These are phyloP conservation scores for Petrea volubilis DNA, from an alignment of 257 asterid genomes.

Conservation along the genomic window DNA sequence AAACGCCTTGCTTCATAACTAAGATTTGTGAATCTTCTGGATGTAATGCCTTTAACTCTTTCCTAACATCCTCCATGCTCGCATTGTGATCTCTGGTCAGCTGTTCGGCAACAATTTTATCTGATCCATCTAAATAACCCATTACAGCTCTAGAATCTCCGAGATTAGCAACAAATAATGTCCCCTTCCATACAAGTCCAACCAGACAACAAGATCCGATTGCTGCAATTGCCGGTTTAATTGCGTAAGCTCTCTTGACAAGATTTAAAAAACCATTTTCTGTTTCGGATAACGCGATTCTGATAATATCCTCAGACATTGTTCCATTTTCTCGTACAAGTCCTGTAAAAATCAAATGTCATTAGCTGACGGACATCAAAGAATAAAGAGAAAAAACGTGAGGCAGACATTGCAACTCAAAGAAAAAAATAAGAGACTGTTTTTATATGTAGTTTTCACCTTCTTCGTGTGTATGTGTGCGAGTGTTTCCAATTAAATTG, in stretches of 20 bases:
- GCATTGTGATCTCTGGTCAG: constrained; percentile 80
- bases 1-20: constrained; percentile 50
- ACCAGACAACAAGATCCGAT: constrained; percentile 83
- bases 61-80: constrained; percentile 61
- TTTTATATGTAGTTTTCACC: not conserved
- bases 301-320: constrained; percentile 54
- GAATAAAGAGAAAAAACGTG: not conserved
- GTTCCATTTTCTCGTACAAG: constrained; percentile 60
- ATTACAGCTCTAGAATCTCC: constrained; percentile 93
- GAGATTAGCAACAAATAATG: constrained; percentile 62
- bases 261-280: constrained; percentile 59
- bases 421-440: not conserved
- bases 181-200: constrained; percentile 69
- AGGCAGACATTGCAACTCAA: not conserved
- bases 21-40: constrained; percentile 69
- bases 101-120: constrained; percentile 65
- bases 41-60: constrained; percentile 57
- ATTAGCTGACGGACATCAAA: not conserved
- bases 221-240: constrained; percentile 52
- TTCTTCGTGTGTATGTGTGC: not conserved
- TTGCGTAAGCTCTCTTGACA: constrained; percentile 48
- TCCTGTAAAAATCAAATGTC: constrained; percentile 37
- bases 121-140: constrained; percentile 49
- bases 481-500: not conserved
- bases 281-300: constrained; percentile 57